Base-by-base conservation (phyloP, 495 filamentous ascomycete genomes). In the Tuber calosporum region DNA sequence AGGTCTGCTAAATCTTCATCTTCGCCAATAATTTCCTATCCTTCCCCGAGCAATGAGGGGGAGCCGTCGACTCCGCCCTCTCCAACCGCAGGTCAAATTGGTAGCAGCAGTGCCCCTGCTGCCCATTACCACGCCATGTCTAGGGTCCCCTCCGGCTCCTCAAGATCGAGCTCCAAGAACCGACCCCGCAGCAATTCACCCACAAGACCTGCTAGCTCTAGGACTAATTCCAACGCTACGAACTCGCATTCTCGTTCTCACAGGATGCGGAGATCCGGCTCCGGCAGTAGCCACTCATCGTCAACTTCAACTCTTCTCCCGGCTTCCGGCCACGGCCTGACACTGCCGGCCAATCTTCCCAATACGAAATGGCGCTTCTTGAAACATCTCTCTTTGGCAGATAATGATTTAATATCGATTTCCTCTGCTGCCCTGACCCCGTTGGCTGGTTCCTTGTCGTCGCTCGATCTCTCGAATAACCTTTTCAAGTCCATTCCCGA, bases 361-460 rank as follows among this genome's bases (percentile, higher is more conserved):
- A 81, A 90, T 11, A 90, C 90, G 39, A 98, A 97, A 84, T 99
- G 95, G 95, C 88, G 94, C 70, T 96, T 97, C 83, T 83, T 99
- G 79, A 90, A 90, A 79, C 94, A 97, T 83, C 86, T 99, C 15
- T 93, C 95, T 76, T 85, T 99, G 68, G 89, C 95, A 1, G 95
- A 99, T 79, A 99, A 98, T 82, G 89, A 89, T 20, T 83, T 99
- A 69, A 96, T 93, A 7, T 88, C 89, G 7, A 88, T 99, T 67
- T 87, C 90, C 19, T 87, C 89, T 4, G 79, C 88, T 58, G 91
- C 93, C 79, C 85, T 99, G 68, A 83, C 86, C 37, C 95, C 95
- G 11, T 86, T 99, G 62, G 90, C 93, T 34, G 91, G 92, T 79
- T 96, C 91, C 0, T 84, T 99, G 43, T 89, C 92, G 77, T 97